phyloP scores from a whole-genome alignment of 2,329 filamentous ascomycete species.

The Aspergillus sp. region DNA sequence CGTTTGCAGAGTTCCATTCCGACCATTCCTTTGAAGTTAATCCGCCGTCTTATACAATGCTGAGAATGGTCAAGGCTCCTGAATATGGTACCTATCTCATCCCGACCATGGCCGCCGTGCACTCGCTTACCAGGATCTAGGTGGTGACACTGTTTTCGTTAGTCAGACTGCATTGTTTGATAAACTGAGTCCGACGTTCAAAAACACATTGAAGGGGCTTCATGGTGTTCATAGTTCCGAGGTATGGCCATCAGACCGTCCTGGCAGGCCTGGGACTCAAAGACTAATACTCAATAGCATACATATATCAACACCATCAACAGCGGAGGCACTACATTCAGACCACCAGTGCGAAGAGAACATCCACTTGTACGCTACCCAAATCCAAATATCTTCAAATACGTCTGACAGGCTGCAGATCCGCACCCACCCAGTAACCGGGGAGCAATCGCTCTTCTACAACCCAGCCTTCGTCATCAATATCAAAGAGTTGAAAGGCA shows the following conservation, averaged over 20 bases:
- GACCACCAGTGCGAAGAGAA: constrained; percentile 1
- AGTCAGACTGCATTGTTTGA: constrained; percentile 5
- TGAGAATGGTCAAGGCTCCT: constrained; percentile 1
- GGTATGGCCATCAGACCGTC: not conserved
- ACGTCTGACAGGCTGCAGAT: not conserved
- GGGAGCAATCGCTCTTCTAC: constrained; percentile 2
- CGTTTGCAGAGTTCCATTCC: constrained; percentile 2
- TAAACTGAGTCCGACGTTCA: constrained; percentile 1
- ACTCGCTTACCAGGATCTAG: not conserved
- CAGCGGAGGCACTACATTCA: not conserved
- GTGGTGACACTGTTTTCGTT: not conserved
- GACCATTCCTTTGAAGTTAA: constrained; percentile 2
- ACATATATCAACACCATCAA: not conserved
- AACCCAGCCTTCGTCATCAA: constrained; percentile 4
- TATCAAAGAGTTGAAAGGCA: constrained; percentile 1
- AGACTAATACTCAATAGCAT: not conserved
- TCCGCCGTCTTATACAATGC: constrained; percentile 3
- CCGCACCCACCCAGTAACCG: constrained; percentile 1
- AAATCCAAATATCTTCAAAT: not conserved
- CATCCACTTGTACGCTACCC: not conserved
- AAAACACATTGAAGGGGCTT: not conserved
- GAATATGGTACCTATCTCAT: constrained; percentile 2
- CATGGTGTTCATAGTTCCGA: constrained; percentile 3
- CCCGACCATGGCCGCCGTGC: not conserved
- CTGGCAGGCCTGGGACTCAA: not conserved